phyloP scores from a whole-genome alignment of 2,329 filamentous ascomycete genomes.

The Proliferodiscus dingleyae region DNA sequence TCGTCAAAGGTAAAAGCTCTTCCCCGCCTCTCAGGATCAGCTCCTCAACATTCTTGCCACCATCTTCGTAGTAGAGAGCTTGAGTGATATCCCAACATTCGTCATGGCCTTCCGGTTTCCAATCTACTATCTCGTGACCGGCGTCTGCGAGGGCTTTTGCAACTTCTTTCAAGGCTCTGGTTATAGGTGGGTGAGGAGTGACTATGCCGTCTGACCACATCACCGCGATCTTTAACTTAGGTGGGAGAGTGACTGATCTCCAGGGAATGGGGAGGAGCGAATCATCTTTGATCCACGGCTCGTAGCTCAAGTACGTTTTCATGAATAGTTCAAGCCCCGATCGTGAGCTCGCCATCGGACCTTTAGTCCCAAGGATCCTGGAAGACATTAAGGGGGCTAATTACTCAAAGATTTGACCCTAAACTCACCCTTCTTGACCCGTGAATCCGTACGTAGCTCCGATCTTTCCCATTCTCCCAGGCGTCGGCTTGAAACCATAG shows the following conservation, averaged over 20 bases:
- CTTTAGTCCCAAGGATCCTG: constrained; percentile 40
- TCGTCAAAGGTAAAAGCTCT: constrained; percentile 8
- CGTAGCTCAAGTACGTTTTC: constrained; percentile 31
- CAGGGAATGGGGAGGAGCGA: constrained; percentile 47
- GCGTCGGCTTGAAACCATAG: constrained; percentile 14
- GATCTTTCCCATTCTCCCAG: constrained; percentile 4
- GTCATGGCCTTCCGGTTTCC: constrained; percentile 45
- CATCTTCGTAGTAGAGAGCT: constrained; percentile 11
- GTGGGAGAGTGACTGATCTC: constrained; percentile 31
- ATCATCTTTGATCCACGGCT: constrained; percentile 47
- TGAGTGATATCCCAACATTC: constrained; percentile 42
- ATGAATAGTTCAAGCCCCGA: constrained; percentile 39
- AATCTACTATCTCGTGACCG: constrained; percentile 47
- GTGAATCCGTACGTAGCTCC: constrained; percentile 1
- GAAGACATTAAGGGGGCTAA: not conserved
- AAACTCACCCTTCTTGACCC: constrained; percentile 9
- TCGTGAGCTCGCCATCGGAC: constrained; percentile 46
- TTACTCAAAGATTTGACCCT: not conserved
- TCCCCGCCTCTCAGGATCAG: constrained; percentile 6
- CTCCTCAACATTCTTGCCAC: constrained; percentile 7
- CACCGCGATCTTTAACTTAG: constrained; percentile 53
- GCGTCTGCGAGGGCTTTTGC: constrained; percentile 42
- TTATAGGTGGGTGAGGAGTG: constrained; percentile 51
- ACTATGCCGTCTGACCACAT: constrained; percentile 53
- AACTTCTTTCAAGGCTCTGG: constrained; percentile 48